Base-by-base conservation (phyloP, 768 basidiomycete genomes). In the Gloeostereum incarnatum region DNA sequence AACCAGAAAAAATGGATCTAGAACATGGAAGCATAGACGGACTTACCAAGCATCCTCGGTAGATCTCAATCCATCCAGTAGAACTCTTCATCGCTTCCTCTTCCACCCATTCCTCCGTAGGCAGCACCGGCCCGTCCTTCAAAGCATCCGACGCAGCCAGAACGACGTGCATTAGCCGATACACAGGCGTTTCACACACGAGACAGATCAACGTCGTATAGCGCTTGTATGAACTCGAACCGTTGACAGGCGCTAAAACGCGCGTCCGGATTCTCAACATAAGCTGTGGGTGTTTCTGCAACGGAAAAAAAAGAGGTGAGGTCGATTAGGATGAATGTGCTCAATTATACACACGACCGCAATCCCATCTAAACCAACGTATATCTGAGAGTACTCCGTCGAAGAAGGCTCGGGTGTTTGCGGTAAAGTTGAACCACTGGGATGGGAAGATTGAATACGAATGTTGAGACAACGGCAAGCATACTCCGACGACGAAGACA, bases 101-200 rank as follows among this genome's bases (percentile, higher is more conserved):
- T 59, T 88, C 85, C 5, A 75, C 76, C 81, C 82, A 87, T 31
- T 84, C 81, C 37, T 80, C 75, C 1, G 74, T 74, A 11, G 85
- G 82, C 35, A 85, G 59, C 11, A 86, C 57, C 3, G 77, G 73
- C 6, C 80, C 77, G 38, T 80, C 79, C 35, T 69, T 69, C n/a
- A n/a, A n/a, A 10, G 66, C 64, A 42, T 81, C 78, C 5, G 75
- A 55, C 38, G 80, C 78, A 34, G 61, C 56, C 27, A 73, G 62
- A 36, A 79, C 66, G 21, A 65, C 58, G 48, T 84, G 81, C 45
- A 65, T 60, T 20, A 86, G 77, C 34, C 84, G 83, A 63, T 89
- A 89, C 24, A 72, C 73, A 26, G 66, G 52, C 8, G 72, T 58
- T 37, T 72, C 67, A 60, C 85, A 89, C 25, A 78, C 55, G 14